phyloP scores from a whole-genome alignment of 768 basidiomycete genomes.

The Boletus tylopilopsis region DNA sequence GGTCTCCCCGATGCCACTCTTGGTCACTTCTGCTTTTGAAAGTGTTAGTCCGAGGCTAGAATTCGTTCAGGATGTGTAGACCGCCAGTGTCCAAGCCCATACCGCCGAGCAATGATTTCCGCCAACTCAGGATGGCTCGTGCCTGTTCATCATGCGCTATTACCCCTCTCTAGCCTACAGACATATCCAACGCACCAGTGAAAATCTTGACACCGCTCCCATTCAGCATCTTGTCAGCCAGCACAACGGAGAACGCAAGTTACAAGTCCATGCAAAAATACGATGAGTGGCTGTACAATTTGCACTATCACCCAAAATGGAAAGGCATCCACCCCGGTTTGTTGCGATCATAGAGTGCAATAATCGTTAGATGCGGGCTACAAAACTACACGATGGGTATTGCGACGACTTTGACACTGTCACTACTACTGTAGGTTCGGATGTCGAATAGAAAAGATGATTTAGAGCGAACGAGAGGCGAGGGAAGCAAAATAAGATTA shows the following conservation, averaged over 20 bases:
- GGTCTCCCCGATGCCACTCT: slow-evolving; percentile 89
- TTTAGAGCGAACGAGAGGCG: slow-evolving; percentile 16
- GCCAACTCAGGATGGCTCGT: slow-evolving; percentile 96
- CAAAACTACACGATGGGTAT: slow-evolving; percentile 37
- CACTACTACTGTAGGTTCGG: slow-evolving; percentile 32
- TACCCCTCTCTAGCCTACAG: not conserved
- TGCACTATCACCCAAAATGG: not conserved
- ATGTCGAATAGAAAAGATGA: slow-evolving; percentile 10
- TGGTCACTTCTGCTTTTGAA: slow-evolving; percentile 82
- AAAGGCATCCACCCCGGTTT: not conserved
- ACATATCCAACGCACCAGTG: slow-evolving; percentile 40
- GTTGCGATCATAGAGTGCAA: not conserved
- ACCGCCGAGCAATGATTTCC: slow-evolving; percentile 91
- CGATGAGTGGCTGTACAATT: slow-evolving; percentile 16
- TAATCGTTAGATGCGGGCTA: slow-evolving; percentile 19
- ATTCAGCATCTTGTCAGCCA: slow-evolving; percentile 42
- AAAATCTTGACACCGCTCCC: slow-evolving; percentile 58
- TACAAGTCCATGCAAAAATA: slow-evolving; percentile 14
- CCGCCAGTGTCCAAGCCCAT: slow-evolving; percentile 17
- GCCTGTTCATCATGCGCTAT: slow-evolving; percentile 44
- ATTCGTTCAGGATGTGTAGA: slow-evolving; percentile 23
- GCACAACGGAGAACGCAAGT: slow-evolving; percentile 5
- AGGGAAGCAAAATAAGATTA: slow-evolving; percentile 28
- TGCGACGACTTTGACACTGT: slow-evolving; percentile 26
- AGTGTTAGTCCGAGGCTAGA: slow-evolving; percentile 85